These are phyloP conservation scores for Gonium pectorale DNA, from an alignment of 139 green algal genomes.

Conservation along the genomic window DNA sequence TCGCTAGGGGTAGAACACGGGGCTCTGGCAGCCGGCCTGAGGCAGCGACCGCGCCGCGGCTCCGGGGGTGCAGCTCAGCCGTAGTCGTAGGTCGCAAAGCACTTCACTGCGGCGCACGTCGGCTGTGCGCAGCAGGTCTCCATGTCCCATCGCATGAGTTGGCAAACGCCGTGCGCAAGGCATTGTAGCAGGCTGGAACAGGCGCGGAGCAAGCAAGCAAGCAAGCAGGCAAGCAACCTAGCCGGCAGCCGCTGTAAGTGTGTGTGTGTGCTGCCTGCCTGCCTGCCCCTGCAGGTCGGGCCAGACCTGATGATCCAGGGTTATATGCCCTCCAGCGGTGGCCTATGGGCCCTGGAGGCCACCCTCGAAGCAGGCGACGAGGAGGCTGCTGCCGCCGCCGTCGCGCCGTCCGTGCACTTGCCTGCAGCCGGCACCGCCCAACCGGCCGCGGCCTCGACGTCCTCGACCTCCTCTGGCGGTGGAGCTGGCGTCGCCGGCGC, in stretches of 20 bases:
- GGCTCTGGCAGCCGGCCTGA: no score
- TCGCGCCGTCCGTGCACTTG: neutral
- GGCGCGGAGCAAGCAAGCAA: no score
- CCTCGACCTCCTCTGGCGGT: no score
- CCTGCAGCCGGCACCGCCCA: neutral
- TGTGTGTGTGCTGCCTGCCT: neutral
- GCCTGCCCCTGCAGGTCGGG: conserved; percentile 71
- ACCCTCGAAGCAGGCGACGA: conserved; percentile 42
- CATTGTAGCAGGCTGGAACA: no score
- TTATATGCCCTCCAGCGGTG: conserved; percentile 87
- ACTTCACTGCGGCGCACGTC: neutral
- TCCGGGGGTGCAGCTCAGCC: neutral
- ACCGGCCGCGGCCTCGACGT: neutral
- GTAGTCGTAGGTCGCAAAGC: no score
- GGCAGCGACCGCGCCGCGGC: no score
- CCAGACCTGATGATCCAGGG: conserved; percentile 91
- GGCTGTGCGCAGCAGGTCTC: no score
- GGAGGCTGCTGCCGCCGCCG: conserved; percentile 1
- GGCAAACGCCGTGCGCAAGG: no score
- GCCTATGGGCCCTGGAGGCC: conserved; percentile 55
- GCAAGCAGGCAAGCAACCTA: no score
- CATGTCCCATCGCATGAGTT: no score
- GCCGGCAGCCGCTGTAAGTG: no score
- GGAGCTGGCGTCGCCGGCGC: neutral
- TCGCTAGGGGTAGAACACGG: no score